Evolutionary conservation across 352 stramenopile species (phyloP), one percentile per base, ranked within the genome.

Genomic region (Phytopythium vexans): DNA sequence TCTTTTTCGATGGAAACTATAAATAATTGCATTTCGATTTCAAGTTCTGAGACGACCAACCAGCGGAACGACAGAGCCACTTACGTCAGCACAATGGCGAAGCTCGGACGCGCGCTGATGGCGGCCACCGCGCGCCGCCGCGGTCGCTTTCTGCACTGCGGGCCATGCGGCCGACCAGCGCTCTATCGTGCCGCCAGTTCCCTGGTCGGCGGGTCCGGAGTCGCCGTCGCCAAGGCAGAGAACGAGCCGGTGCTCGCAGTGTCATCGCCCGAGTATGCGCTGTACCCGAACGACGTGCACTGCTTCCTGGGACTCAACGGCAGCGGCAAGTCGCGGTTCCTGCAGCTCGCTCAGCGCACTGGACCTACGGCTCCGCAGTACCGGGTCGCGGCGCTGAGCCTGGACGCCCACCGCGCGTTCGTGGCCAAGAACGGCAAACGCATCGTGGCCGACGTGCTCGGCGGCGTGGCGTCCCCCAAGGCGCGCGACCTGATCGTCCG

Each of bases 401-500:
- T 98, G 39, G 85, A 97, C 64, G 91, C 83, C 15, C 92, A 97
- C 61, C 67, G 80, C 31, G 68, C 81, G 50, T 86, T 97, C 32
- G 70, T 97, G 9, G 54, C 65, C 9, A 27, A 77, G 21, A 59
- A 89, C 54, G 72, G 82, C 32, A 54, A 82, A 4, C 61, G 64
- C n/a, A 66, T 85, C 16, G 74, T 91, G 7, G 70, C 70, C 0
- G 68, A 95, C 61, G 58, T 92, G 52, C 60, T 94, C 52, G 74
- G 88, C 40, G 68, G 86, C 49, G 61, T 92, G 60, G 59, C 82
- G 47, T 81, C 82, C 31, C 63, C 74, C 57, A 64, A 79, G 8
- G 88, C 91, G 6, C 70, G 93, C 45, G 94, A 97, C 56, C 59
- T 98, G 11, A 86, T 96, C 16, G 89, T 98, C 15, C 70, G 89